Percentiles rank a stretch among this genome's conserved stretches.
phyloP scores from a whole-genome alignment of 345 rosid species.

The Hypericum perforatum region DNA sequence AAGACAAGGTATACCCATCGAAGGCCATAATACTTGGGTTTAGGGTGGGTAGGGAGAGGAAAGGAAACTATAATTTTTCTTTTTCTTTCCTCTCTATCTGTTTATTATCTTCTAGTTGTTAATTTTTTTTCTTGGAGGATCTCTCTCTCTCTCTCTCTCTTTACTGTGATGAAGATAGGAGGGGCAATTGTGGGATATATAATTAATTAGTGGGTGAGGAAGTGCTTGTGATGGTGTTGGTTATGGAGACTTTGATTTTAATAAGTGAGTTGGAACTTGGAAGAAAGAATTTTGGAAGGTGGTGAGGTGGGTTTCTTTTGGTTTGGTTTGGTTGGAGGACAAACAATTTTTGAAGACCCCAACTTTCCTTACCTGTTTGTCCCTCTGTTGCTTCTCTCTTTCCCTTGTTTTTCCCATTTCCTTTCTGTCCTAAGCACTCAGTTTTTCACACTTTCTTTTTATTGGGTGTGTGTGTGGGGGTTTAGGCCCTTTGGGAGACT shows the following conservation, averaged over 20 bases:
- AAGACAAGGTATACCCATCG: constrained; percentile 54
- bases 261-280: constrained; percentile 9
- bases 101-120: neutral
- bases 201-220: no score
- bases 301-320: constrained; percentile 45
- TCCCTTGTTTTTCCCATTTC: constrained; percentile 6
- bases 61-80: constrained; percentile 22
- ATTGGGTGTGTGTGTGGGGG: no score
- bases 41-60: neutral
- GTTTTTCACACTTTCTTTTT: no score
- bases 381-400: constrained; percentile 10
- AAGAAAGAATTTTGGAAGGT: constrained; percentile 2
- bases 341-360: constrained; percentile 9
- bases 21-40: constrained; percentile 67
- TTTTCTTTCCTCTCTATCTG: constrained; percentile 6
- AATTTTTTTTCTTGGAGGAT: constrained; percentile 8
- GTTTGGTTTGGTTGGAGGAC: constrained; percentile 46
- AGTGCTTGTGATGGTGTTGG: constrained; percentile 26
- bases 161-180: no score
- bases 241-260: constrained; percentile 33
- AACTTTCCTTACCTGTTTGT: constrained; percentile 11
- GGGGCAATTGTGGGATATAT: no score
- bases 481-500: no score
- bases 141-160: neutral
- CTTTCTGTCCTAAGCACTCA: constrained; percentile 5